Conservation (phyloP, 208 protist species). For the Trypanosoma lewisi region DNA sequence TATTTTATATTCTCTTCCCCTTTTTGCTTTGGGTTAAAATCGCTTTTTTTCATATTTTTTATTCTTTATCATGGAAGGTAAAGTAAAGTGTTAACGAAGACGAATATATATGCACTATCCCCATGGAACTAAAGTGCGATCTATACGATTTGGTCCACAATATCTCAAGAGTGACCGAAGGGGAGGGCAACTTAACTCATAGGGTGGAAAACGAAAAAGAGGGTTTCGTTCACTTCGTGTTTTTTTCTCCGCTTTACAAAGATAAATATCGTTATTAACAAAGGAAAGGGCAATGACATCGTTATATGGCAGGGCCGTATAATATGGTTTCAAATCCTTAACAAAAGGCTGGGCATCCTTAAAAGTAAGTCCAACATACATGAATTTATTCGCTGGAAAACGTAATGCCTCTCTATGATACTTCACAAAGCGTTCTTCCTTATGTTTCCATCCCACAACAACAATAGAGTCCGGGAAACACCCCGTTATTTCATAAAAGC, state of each 20-base stretch:
- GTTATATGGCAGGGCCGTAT: conserved; percentile 17
- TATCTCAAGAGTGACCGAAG: conserved; percentile 19
- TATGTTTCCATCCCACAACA: conserved; percentile 48
- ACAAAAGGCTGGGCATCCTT: conserved; percentile 18
- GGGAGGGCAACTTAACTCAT: conserved; percentile 25
- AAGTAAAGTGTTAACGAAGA: conserved; percentile 14
- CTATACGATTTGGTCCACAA: conserved; percentile 27
- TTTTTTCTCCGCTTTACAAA: conserved; percentile 18
- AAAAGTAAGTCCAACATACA: conserved; percentile 35
- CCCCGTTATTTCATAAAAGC: conserved; percentile 40
- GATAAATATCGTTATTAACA: conserved; percentile 30
- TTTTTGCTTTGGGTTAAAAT: too few relatives aligned
- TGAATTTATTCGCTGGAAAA: conserved; percentile 30
- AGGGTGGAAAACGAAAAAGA: conserved; percentile 20
- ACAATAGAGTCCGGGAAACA: conserved; percentile 30
- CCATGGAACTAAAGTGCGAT: conserved; percentile 21
- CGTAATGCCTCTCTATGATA: conserved; percentile 42
- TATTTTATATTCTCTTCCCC: too few relatives aligned
- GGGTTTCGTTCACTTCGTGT: conserved; percentile 25
- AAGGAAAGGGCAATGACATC: conserved; percentile 15
- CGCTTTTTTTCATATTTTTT: too few relatives aligned
- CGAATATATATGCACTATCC: conserved; percentile 8
- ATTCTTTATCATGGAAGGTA: too few relatives aligned
- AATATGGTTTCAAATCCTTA: conserved; percentile 15
- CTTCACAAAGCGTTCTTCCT: conserved; percentile 32